Base-by-base conservation (phyloP, 441 rosid genomes). In the Pelargonium australe region DNA sequence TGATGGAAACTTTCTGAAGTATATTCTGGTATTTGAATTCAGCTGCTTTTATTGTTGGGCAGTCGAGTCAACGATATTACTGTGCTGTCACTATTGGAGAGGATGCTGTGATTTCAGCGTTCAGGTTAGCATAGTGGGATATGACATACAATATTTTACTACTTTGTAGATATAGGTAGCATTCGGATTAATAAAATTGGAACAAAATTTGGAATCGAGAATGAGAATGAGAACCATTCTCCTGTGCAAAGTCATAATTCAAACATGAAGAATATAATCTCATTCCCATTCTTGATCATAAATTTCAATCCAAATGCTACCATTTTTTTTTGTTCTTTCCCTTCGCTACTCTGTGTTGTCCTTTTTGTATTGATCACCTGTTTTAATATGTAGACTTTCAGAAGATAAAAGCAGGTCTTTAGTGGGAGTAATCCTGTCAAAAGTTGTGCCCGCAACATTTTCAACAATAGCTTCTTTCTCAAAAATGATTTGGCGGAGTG, bases 61-160 rank as follows among this genome's bases (percentile, higher is more conserved):
- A 91, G 99, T 94, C 99, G 78, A 89, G 89, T 84, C 92, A 94
- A 73, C 90, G 90, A 61, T 91, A 91, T 84, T 94, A 84, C 80
- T 82, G 92, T 84, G 97, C 96, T 60, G 84, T 94, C 79, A 83
- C 96, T 58, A 83, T 88, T 70, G 99, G 99, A 68, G 96, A 91
- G 77, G 94, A 89, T 84, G 86, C 99, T 58, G 99, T 94, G 65
- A 84, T 94, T 76, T 88, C 99, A 7, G 97, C 97, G 68, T 91
- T 80, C 84, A 94, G 97, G 99, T 94, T 72, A 61, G 82, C 73
- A 41, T 31, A 58, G 41, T 65, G 14, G 69, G 68, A 25, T 25
- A 25, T 25, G 31, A 25, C 31, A 25, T 25, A 25, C 31, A 25
- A 25, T 25, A 25, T 25, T 25, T 25, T 25, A 25, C 31, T 25